These are phyloP conservation scores for Camellia lanceoleosa DNA, from an alignment of 148 eudicot species.

Conservation along the genomic window DNA sequence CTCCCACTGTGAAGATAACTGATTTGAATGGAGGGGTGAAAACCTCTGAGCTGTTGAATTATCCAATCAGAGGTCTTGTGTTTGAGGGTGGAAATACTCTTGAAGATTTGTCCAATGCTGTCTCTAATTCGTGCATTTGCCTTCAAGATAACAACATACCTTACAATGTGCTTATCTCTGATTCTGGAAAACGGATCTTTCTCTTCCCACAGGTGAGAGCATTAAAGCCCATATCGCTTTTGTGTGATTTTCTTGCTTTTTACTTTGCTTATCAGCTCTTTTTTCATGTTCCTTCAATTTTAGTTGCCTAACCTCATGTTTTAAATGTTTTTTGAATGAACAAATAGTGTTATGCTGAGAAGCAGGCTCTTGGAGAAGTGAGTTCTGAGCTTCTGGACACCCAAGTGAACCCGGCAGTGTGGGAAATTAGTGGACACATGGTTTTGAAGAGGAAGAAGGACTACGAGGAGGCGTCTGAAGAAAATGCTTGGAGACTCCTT, in stretches of 20 bases:
- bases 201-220: conserved; percentile 75
- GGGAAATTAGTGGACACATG: conserved; percentile 99
- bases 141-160: conserved; percentile 85
- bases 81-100: conserved; percentile 66
- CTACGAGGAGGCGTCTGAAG: conserved; percentile 86
- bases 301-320: neutral
- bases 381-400: conserved; percentile 74
- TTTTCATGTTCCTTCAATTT: conserved; percentile 1
- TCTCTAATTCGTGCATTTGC: conserved; percentile 69
- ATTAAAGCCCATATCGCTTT: neutral
- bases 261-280: neutral
- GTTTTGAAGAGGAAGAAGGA: conserved; percentile 85
- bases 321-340: neutral
- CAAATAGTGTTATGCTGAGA: conserved; percentile 92
- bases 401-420: conserved; percentile 97
- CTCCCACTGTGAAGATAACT: conserved; percentile 51
- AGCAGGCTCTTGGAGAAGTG: conserved; percentile 89
- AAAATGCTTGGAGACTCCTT: conserved; percentile 87
- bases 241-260: neutral
- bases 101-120: conserved; percentile 55
- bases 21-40: conserved; percentile 42
- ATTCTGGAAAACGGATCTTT: conserved; percentile 70
- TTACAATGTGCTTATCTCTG: conserved; percentile 79
- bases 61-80: conserved; percentile 83
- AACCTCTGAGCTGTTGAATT: conserved; percentile 55